These are phyloP conservation scores for Lepidium sativum DNA, from an alignment of 345 rosid genomes.

Conservation along the genomic window DNA sequence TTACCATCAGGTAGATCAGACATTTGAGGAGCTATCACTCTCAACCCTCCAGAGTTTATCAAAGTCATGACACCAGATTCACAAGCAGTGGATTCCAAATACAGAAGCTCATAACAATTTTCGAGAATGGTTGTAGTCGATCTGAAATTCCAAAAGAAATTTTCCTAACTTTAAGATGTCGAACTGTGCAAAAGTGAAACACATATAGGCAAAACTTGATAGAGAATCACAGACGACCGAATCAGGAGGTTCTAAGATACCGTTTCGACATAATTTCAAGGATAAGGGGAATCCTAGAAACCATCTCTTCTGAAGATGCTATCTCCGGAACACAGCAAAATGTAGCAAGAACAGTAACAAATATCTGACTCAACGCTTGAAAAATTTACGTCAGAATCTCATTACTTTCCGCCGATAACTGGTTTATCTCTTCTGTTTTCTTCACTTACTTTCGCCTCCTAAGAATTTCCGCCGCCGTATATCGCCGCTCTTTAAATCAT, in stretches of 20 bases:
- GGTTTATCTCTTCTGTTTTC: neutral
- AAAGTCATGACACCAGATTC: conserved; percentile 44
- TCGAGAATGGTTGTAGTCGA: conserved; percentile 34
- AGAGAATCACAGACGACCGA: neutral
- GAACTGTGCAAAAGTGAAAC: neutral
- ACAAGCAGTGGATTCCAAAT: conserved; percentile 50
- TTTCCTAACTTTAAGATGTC: neutral
- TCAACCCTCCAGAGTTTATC: conserved; percentile 60
- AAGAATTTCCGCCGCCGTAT: neutral
- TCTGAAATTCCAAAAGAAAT: conserved; percentile 34
- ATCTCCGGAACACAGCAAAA: no score
- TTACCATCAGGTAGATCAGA: conserved; percentile 59
- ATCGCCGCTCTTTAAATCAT: neutral
- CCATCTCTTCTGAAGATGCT: conserved; percentile 66
- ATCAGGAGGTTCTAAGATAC: conserved; percentile 28
- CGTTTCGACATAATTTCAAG: conserved; percentile 47
- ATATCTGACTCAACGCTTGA: neutral
- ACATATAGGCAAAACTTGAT: no score
- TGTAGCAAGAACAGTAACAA: no score
- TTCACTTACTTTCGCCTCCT: neutral
- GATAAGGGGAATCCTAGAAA: conserved; percentile 53
- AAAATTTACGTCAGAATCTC: neutral
- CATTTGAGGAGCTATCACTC: conserved; percentile 54
- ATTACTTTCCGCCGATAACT: neutral
- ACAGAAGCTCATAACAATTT: conserved; percentile 72